phyloP scores from a whole-genome alignment of 2,329 filamentous ascomycete genomes.

The Penicillium sclerotiorum region DNA sequence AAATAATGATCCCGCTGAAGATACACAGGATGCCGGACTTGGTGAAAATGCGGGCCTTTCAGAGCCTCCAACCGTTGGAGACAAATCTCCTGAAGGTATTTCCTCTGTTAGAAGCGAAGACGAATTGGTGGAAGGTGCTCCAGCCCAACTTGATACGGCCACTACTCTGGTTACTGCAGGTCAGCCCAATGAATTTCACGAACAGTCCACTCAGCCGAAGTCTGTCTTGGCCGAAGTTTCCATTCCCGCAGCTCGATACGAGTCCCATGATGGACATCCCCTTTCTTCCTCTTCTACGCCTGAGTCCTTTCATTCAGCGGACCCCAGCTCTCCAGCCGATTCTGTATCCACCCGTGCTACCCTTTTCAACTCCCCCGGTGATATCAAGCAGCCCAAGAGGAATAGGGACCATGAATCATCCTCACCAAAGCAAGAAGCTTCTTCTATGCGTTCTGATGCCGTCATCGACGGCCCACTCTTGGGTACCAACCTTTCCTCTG shows the following conservation, averaged over 20 bases:
- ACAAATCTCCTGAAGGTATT: too few relatives aligned
- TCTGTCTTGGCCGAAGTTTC: not conserved
- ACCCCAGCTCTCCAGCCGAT: slow-evolving; percentile 25
- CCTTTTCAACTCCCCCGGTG: slow-evolving; percentile 18
- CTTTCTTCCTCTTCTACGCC: slow-evolving; percentile 39
- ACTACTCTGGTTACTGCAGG: too few relatives aligned
- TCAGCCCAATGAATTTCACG: too few relatives aligned
- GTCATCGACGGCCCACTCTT: not conserved
- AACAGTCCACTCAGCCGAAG: not conserved
- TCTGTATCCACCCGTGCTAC: slow-evolving; percentile 24
- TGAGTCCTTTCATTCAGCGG: slow-evolving; percentile 48
- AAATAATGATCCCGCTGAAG: too few relatives aligned
- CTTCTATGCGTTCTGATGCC: not conserved
- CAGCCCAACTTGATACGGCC: too few relatives aligned
- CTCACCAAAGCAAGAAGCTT: not conserved
- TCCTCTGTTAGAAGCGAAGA: too few relatives aligned
- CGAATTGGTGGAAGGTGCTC: too few relatives aligned
- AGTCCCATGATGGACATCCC: slow-evolving; percentile 28
- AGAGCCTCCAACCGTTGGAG: too few relatives aligned
- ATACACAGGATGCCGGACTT: too few relatives aligned
- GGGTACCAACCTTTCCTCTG: not conserved
- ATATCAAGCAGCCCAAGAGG: not conserved
- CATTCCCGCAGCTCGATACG: not conserved
- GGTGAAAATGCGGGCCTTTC: too few relatives aligned
- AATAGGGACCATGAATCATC: not conserved